Evolutionary conservation across 1,284 basidiomycete species (phyloP), one percentile per base, ranked within the genome.

Genomic region (Ceratobasidium sp.): DNA sequence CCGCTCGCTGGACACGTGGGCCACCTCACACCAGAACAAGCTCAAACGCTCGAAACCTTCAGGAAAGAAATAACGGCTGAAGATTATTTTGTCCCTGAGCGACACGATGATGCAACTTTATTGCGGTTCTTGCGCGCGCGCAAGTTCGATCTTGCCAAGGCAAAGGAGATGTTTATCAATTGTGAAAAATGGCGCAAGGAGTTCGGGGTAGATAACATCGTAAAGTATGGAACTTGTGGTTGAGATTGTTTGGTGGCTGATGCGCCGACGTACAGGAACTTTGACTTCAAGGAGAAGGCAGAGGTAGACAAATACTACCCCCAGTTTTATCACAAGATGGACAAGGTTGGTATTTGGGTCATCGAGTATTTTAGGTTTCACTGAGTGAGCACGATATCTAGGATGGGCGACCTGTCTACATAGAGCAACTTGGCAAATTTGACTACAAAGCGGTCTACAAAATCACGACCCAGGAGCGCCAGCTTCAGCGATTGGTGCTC

Each of bases 371-470:
- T 21, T 5, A 23, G 30, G 28, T 2, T 41, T 45, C n/a, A n/a
- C n/a, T n/a, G n/a, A 34, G 28, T 69, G 26, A 69, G 16, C 18
- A 28, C 21, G 26, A 26, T 16, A 28, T 14, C 12, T 79, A 95
- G 92, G 96, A 98, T 75, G 97, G 97, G 23, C 91, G 96, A 73
- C 97, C 97, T 1, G 82, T 99, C 76, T 99, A 98, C 86, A 89
- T 99, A 78, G 96, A 98, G 80, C 91, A 90, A 70, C 89, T 99
- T 65, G 96, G 96, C 76, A 89, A 92, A 77, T 88, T 98, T 76
- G 92, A 99, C 83, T 86, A 97, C 78, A 89, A 85, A 79, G 91
- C 90, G 45, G 88, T 97, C 45, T 94, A 95, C 82, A 82, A 84
- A 41, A 83, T 88, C 78, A 98, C 97, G 12, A 92, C 93, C 0